Percentiles rank a stretch among this genome's conserved stretches.
These are phyloP conservation scores for Kluyveromyces starmeri DNA, from an alignment of 805 yeast species.

Conservation along the genomic window DNA sequence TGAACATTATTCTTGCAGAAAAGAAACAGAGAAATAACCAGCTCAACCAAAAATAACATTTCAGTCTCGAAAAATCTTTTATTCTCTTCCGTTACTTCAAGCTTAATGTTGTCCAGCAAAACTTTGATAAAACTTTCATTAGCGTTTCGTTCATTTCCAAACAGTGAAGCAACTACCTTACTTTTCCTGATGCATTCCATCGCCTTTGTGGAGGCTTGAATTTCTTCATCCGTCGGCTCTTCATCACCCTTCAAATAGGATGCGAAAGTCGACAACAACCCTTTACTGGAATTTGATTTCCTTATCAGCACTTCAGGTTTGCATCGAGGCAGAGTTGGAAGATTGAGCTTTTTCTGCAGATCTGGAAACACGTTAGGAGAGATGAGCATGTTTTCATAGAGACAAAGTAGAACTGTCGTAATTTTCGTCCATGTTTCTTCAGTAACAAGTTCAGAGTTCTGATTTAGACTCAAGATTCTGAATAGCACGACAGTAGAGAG, in stretches of 20 bases:
- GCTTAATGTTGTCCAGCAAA: constrained; percentile 30
- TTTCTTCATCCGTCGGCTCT: constrained; percentile 91
- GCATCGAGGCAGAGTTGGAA: constrained; percentile 50
- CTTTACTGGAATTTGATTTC: constrained; percentile 57
- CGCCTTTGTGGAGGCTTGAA: constrained; percentile 75
- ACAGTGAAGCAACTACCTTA: constrained; percentile 47
- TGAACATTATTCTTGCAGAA: constrained; percentile 28
- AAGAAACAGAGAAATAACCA: constrained; percentile 24
- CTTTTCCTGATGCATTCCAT: constrained; percentile 75
- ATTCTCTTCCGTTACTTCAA: constrained; percentile 24
- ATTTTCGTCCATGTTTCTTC: constrained; percentile 50
- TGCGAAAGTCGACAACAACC: constrained; percentile 84
- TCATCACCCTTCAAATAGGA: constrained; percentile 91
- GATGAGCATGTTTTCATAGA: constrained; percentile 66
- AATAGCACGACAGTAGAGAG: constrained; percentile 79
- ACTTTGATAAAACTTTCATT: constrained; percentile 26
- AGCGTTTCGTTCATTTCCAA: constrained; percentile 34
- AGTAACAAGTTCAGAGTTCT: constrained; percentile 33
- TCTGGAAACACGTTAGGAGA: constrained; percentile 56
- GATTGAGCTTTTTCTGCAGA: constrained; percentile 48
- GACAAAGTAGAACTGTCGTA: constrained; percentile 47
- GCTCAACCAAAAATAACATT: constrained; percentile 40
- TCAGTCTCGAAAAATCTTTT: constrained; percentile 38
- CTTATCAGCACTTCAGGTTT: constrained; percentile 59
- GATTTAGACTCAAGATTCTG: constrained; percentile 57